Evolutionary conservation across 345 rosid species (phyloP), one percentile per base, ranked within the genome.

Genomic region (Melaleuca quinquenervia): DNA sequence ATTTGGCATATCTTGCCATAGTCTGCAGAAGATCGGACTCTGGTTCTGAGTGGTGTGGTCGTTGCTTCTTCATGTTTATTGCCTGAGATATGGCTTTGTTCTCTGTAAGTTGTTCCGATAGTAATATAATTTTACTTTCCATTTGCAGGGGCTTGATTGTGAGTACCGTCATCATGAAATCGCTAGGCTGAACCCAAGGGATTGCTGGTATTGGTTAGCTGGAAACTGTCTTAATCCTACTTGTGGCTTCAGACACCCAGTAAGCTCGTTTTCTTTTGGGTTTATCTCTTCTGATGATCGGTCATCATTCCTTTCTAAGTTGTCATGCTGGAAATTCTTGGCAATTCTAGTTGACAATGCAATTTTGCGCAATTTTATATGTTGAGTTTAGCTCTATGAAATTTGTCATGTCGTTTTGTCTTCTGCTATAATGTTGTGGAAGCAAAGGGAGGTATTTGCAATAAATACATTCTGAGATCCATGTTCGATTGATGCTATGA

Each of bases 181-280:
- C 13, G 96, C 94, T 1, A 91, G 96, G 89, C 88, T 93, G 5
- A 93, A 94, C 84, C 94, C 95, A 2, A 92, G 93, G 90, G 95
- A 91, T 84, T 94, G 96, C 86, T 92, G 92, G 91, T 94, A 74
- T 84, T 93, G 94, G 96, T 87, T 94, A 87, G 87, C 90, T 90
- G 95, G 94, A n/a, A 93, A 85, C 83, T 94, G 95, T 87, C 82
- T 93, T 83, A 93, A 94, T 85, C 93, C 90, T 13, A 64, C 89
- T 41, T 94, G 94, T 87, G 91, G 89, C 51, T 94, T 91, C 87
- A 91, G 95, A 27, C 96, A 94, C 87, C 95, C 95, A 21, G 95
- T 93, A 90, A 91, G 92, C 64, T 85, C 74, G 27, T 76, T 11
- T 84, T 52, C 50, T 74, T 21, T 87, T 82, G 21, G 21, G 50